Conservation (phyloP, 2,329 filamentous ascomycete genomes). For the Alternaria triticina region DNA sequence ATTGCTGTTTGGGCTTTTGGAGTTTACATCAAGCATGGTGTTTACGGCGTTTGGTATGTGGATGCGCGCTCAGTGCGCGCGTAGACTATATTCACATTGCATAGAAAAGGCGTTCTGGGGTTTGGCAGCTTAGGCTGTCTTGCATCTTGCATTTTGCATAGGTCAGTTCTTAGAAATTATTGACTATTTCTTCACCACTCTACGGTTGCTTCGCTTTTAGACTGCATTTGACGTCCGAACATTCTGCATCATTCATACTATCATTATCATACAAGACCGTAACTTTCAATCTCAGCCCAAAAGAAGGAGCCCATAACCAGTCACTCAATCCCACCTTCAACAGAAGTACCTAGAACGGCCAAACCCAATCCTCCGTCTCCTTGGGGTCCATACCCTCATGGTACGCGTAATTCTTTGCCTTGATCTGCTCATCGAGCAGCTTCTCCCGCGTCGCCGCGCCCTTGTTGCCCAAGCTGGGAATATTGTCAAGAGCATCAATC, state of each 20-base stretch:
- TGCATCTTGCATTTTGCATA: not conserved
- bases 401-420: constrained; percentile 67
- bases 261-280: not conserved
- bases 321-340: not conserved
- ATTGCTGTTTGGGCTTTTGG: not conserved
- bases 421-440: constrained; percentile 69
- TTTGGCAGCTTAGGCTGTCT: not conserved
- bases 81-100: not conserved
- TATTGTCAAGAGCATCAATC: constrained; percentile 76
- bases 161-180: not conserved
- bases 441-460: constrained; percentile 68
- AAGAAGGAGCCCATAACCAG: not conserved
- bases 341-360: constrained; percentile 56
- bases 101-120: constrained; percentile 5
- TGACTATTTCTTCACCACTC: not conserved
- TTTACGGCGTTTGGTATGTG: constrained; percentile 11
- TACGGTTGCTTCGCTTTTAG: not conserved
- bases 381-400: constrained; percentile 74
- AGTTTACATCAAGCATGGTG: constrained; percentile 19
- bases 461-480: constrained; percentile 67
- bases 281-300: not conserved
- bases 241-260: not conserved
- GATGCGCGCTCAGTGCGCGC: not conserved
- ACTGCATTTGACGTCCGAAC: not conserved
- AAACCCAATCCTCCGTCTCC: constrained; percentile 69